Base-by-base conservation (phyloP, 176 grass and related monocot genomes). In the Alopecurus myosuroides region DNA sequence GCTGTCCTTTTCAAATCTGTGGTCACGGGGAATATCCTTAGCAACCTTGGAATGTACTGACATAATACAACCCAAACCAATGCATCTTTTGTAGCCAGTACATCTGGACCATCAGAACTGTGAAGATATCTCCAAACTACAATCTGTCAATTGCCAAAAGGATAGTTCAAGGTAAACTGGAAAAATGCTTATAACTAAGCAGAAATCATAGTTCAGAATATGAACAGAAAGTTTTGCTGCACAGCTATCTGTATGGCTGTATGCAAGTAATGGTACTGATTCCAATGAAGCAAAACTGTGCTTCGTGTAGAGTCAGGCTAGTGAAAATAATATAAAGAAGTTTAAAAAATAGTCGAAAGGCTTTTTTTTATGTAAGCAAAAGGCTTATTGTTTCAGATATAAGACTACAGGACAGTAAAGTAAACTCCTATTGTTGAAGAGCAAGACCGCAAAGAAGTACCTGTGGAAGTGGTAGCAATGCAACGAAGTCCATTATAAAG, bases 391-490 rank as follows among this genome's bases (percentile, higher is more conserved):
- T 41, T 66, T 84, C 11, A n/a, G 19, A 76, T 42, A 81, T 26
- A 31, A 62, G 25, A 77, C 40, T 15, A 65, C 0, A 2, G 17
- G 4, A 19, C 15, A 60, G 39, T 49, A 41, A 71, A 51, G n/a
- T 30, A 71, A 70, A 6, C 11, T 74, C 30, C 31, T 23, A 15
- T n/a, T 70, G 49, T 31, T 17, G 2, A 71, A 83, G 29, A 82
- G 11, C 18, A 50, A 30, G n/a, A 50, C 19, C 37, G 26, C 73
- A 74, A 17, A 9, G 19, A 26, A 67, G 25, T 82, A 95, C 96
- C 96, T 98, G 96, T 78, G 96, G 93, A 85, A 98, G 83, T 44
- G 96, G 96, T 75, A 98, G 81, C 79, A 98, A 61, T 12, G 96
- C 91, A 81, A 95, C 60, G 20, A 95, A 80, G 67, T 98, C 96